Base-by-base conservation (phyloP, 129 eudicot genomes). In the Ambrosia artemisiifolia region DNA sequence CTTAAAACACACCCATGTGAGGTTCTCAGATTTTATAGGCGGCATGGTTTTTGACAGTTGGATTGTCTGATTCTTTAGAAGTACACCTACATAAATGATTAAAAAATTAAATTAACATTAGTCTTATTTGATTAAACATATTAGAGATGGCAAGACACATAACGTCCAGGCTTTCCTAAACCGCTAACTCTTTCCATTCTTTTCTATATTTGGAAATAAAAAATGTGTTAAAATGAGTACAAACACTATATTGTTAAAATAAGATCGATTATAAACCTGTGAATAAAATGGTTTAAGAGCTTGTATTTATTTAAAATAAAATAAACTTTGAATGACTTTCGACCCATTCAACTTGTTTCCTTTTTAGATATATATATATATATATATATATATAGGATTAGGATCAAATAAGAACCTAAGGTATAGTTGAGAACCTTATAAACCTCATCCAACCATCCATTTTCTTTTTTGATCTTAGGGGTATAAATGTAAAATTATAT, bases 31-130 rank as follows among this genome's bases (percentile, higher is more conserved):
- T 67, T 54, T 71, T 63, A 86, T 80, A 8, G 59, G 59, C 2
- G 82, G 85, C 87, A 80, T 80, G 40, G 60, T 28, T 18, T 81
- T 80, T 19, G 91, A 80, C 5, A 86, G 76, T 63, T 44, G 64
- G 53, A 86, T 63, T 66, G 32, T 44, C 67, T 87, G 76, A 0
- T 78, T 47, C 60, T 75, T 81, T 67, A 59, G 12, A 5, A 71
- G 53, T 43, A 46, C 62, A 32, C 88, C 88, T 86, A 73, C 67
- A 67, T 12, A 42, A 18, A 47, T 43, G 16, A 20, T 51, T 17
- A 36, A 24, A 46, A 28, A 10, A 65, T 46, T 49, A 74, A 11
- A 36, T 16, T 18, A 47, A 4, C 13, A 38, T 64, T 24, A 24
- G 32, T 7, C 14, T 47, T 3, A 46, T 11, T 10, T 11, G 7